These are phyloP conservation scores for Leccinum ochraceum DNA, from an alignment of 768 basidiomycete species.

Conservation along the genomic window DNA sequence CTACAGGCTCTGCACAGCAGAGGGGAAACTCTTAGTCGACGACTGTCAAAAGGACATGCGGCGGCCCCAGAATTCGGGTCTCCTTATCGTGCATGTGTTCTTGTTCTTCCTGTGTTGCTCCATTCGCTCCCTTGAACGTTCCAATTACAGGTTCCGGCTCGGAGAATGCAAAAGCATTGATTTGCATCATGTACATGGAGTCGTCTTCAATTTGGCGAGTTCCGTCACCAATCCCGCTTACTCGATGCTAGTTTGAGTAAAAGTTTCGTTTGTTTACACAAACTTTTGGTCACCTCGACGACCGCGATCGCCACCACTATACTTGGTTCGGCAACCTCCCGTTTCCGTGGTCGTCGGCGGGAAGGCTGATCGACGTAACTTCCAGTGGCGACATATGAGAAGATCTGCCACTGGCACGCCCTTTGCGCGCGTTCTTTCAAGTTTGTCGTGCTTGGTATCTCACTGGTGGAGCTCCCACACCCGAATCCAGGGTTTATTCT, in stretches of 20 bases:
- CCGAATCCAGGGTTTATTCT: constrained; percentile 25
- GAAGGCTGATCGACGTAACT: constrained; percentile 12
- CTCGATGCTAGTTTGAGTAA: background rate
- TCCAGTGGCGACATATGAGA: constrained; percentile 19
- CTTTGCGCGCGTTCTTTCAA: constrained; percentile 29
- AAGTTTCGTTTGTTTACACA: constrained; percentile 17
- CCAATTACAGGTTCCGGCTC: background rate
- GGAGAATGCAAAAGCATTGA: background rate
- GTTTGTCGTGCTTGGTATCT: constrained; percentile 11
- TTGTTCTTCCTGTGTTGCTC: constrained; percentile 5
- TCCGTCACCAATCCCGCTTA: constrained; percentile 2
- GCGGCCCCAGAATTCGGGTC: constrained; percentile 25
- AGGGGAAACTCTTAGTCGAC: background rate
- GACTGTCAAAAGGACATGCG: constrained; percentile 20
- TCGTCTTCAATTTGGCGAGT: constrained; percentile 4
- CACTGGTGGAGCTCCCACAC: constrained; percentile 17
- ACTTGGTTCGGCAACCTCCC: constrained; percentile 4
- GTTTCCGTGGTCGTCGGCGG: constrained; percentile 18
- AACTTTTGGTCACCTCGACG: constrained; percentile 5
- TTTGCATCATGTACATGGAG: background rate
- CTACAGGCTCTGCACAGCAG: background rate
- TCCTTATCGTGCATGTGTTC: constrained; percentile 4
- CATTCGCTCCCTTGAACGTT: constrained; percentile 28
- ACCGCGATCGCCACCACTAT: background rate
- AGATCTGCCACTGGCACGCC: constrained; percentile 31